Percentiles rank a stretch among this genome's conserved stretches.
Conservation (phyloP, 1,284 basidiomycete species). For the Microbotryomycetes sp. region DNA sequence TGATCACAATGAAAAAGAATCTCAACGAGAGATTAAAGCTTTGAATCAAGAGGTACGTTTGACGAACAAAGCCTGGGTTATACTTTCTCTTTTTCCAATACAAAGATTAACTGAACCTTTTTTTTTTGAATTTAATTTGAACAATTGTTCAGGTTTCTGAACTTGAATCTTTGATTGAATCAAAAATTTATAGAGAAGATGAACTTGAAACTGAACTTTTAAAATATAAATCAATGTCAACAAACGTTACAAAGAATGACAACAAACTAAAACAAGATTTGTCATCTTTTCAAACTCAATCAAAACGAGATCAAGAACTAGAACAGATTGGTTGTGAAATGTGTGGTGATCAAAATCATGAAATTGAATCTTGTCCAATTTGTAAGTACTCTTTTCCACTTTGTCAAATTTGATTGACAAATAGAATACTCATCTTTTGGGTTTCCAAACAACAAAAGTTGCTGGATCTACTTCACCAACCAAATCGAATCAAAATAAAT, state of each 20-base stretch:
- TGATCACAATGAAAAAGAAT: constrained; percentile 37
- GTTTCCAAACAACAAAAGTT: neutral
- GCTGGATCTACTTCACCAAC: constrained; percentile 4
- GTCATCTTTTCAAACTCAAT: no score
- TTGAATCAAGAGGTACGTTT: constrained; percentile 32
- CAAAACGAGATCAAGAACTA: constrained; percentile 12
- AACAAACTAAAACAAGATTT: no score
- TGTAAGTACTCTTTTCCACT: constrained; percentile 8
- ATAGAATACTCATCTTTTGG: neutral
- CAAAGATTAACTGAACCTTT: no score
- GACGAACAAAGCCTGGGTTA: neutral
- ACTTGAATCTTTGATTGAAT: constrained; percentile 78
- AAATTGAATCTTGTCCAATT: constrained; percentile 40
- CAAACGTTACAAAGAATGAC: constrained; percentile 30
- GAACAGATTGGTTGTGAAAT: constrained; percentile 62
- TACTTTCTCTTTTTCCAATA: no score
- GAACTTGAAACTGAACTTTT: constrained; percentile 82
- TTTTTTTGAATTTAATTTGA: neutral
- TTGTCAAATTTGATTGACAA: neutral
- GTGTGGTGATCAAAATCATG: constrained; percentile 71
- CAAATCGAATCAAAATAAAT: neutral
- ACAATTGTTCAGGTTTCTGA: constrained; percentile 59
- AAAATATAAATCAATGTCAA: constrained; percentile 23
- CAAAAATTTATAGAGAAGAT: constrained; percentile 92
- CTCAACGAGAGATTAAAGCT: constrained; percentile 35